Evolutionary conservation across 2,329 filamentous ascomycete genomes (phyloP).

Genomic region (Aspergillus texensis): DNA sequence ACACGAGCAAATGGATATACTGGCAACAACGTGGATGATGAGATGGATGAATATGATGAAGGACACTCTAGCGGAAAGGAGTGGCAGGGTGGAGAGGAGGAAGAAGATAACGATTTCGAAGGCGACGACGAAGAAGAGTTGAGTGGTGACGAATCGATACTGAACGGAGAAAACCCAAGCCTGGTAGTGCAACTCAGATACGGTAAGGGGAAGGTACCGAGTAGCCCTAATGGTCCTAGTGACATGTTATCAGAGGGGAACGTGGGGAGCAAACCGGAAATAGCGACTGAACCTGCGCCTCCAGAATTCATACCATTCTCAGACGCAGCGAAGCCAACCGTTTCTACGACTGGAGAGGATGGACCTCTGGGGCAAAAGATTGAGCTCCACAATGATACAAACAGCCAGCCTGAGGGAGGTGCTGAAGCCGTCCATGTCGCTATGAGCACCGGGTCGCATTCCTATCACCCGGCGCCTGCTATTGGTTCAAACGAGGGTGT

Average conservation of each 20-base stretch:
- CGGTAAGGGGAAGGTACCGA: conserved; percentile 32
- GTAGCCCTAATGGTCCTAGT: conserved; percentile 19
- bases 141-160: conserved; percentile 50
- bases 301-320: not conserved
- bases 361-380: conserved; percentile 1
- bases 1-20: conserved; percentile 42
- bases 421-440: not conserved
- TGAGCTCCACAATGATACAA: conserved; percentile 1
- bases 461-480: not conserved
- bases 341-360: not conserved
- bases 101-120: conserved; percentile 70
- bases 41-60: conserved; percentile 67
- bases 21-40: conserved; percentile 63
- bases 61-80: conserved; percentile 65
- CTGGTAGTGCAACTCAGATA: conserved; percentile 73
- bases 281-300: conserved; percentile 10
- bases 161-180: conserved; percentile 57
- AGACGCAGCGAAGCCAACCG: conserved; percentile 4
- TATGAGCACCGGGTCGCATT: not conserved
- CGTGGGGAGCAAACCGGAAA: conserved; percentile 18
- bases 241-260: conserved; percentile 18
- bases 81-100: conserved; percentile 75
- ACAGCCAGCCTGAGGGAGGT: not conserved
- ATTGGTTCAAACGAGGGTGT: not conserved
- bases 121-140: conserved; percentile 49